These are phyloP conservation scores for Glycine tomentella DNA, from an alignment of 306 rosid genomes.

Conservation along the genomic window DNA sequence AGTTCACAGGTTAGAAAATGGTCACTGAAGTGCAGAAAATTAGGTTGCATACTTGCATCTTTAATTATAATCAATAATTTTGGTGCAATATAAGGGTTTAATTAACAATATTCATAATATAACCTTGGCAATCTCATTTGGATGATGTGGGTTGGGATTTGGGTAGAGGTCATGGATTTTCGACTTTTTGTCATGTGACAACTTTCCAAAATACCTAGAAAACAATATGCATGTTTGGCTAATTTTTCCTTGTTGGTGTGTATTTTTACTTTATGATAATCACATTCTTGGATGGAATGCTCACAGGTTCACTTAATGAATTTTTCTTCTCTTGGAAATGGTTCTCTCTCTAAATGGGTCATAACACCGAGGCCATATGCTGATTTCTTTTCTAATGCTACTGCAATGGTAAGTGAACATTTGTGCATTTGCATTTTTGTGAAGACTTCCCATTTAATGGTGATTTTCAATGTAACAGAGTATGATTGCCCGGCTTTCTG, in stretches of 20 bases:
- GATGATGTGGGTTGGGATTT: slow-evolving; percentile 33
- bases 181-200: slow-evolving; percentile 34
- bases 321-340: slow-evolving; percentile 61
- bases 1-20: slow-evolving; percentile 77
- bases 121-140: slow-evolving; percentile 24
- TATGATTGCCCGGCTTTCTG: slow-evolving; percentile 70
- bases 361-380: slow-evolving; percentile 66
- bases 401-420: slow-evolving; percentile 67
- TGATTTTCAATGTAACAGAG: slow-evolving; percentile 58
- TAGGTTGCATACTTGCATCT: slow-evolving; percentile 10
- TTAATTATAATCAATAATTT: slow-evolving; percentile 20
- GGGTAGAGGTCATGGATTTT: slow-evolving; percentile 31
- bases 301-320: slow-evolving; percentile 74
- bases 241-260: slow-evolving; percentile 14
- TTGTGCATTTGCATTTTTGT: slow-evolving; percentile 48
- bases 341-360: slow-evolving; percentile 72
- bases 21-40: slow-evolving; percentile 24
- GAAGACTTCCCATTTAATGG: slow-evolving; percentile 41
- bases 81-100: slow-evolving; percentile 15
- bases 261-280: slow-evolving; percentile 35
- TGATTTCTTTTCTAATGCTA: slow-evolving; percentile 67
- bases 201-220: slow-evolving; percentile 11
- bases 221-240: background rate
- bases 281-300: slow-evolving; percentile 41
- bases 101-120: slow-evolving; percentile 1